Conservation (phyloP, 2,329 filamentous ascomycete genomes). For the Endoconidiophora polonica region DNA sequence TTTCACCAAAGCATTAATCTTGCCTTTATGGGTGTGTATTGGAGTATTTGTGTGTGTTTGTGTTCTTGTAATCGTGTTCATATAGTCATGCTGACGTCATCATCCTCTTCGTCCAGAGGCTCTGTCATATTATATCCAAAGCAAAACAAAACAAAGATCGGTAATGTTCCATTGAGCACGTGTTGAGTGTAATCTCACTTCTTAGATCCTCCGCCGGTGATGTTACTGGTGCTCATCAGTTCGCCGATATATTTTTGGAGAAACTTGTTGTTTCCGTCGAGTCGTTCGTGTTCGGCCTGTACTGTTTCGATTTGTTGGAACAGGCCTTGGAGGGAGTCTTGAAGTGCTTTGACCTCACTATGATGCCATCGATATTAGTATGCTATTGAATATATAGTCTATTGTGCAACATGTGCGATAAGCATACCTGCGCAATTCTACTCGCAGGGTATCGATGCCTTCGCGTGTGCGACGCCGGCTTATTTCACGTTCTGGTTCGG, state of each 20-base stretch:
- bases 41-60: no score
- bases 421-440: neutral
- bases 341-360: constrained; percentile 76
- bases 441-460: neutral
- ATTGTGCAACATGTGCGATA: no score
- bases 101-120: no score
- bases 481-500: neutral
- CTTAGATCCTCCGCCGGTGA: constrained; percentile 36
- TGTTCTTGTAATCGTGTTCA: no score
- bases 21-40: no score
- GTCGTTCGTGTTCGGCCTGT: constrained; percentile 85
- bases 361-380: neutral
- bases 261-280: constrained; percentile 94
- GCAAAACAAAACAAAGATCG: no score
- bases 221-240: constrained; percentile 72
- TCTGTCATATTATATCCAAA: no score
- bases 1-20: no score
- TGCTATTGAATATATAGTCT: no score
- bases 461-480: neutral
- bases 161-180: neutral
- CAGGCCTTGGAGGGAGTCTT: constrained; percentile 76
- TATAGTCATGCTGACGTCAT: no score
- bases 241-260: constrained; percentile 96
- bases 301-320: constrained; percentile 91
- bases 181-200: constrained; percentile 25